Conservation (phyloP, 2,329 filamentous ascomycete genomes). For the Hansfordia pulvinata region DNA sequence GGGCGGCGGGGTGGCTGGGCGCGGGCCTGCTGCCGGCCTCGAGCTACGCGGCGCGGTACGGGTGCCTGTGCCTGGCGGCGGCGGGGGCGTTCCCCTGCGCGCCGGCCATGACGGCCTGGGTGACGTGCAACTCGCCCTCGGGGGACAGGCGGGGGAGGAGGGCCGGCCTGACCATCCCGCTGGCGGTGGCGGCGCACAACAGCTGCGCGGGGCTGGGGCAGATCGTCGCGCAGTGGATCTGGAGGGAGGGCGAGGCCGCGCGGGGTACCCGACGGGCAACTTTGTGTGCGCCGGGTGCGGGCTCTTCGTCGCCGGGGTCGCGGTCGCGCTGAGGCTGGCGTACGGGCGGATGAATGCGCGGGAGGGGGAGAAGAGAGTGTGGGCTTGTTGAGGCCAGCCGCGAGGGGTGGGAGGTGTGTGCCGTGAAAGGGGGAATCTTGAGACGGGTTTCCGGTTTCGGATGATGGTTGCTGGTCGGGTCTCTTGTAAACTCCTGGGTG, state of each 20-base stretch:
- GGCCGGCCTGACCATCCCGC: too few species aligned
- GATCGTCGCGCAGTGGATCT: conserved; percentile 25
- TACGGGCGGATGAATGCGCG: conserved; percentile 11
- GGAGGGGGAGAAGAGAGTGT: conserved; percentile 10
- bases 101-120: conserved; percentile 21
- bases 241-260: conserved; percentile 15
- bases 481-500: too few species aligned
- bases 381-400: conserved; percentile 12
- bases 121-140: conserved; percentile 22
- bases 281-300: conserved; percentile 23
- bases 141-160: too few species aligned
- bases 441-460: too few species aligned
- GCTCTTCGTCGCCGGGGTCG: conserved; percentile 14
- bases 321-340: conserved; percentile 8
- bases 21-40: conserved; percentile 14
- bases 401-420: too few species aligned
- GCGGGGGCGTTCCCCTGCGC: conserved; percentile 21
- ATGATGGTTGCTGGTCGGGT: too few species aligned
- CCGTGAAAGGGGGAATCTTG: too few species aligned
- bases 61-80: conserved; percentile 21
- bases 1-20: conserved; percentile 17
- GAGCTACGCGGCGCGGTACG: conserved; percentile 15
- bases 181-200: conserved; percentile 23
- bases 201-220: conserved; percentile 20
- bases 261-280: conserved; percentile 23